These are phyloP conservation scores for Paramecium primaurelia DNA, from an alignment of 73 alveolate genomes.

Conservation along the genomic window DNA sequence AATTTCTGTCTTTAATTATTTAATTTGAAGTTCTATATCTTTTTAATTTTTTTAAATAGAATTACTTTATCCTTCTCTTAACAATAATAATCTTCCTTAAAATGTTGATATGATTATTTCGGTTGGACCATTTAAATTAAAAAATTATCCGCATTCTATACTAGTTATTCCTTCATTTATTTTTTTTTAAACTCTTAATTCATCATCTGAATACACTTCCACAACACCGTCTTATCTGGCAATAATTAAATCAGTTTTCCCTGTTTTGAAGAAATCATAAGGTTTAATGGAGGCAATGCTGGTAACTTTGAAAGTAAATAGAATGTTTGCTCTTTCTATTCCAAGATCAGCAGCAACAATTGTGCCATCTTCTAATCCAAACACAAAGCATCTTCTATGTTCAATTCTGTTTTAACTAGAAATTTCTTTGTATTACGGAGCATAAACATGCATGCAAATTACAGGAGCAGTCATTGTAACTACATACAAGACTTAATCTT, in stretches of 20 bases:
- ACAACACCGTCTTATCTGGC: not conserved
- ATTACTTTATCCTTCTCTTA: not conserved
- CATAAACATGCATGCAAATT: slow-evolving; percentile 9
- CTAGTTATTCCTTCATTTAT: slow-evolving; percentile 22
- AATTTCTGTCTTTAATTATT: not conserved
- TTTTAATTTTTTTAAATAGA: not conserved
- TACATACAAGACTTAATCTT: slow-evolving; percentile 30
- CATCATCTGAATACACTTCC: slow-evolving; percentile 17
- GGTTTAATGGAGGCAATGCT: not conserved
- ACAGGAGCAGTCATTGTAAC: slow-evolving; percentile 12
- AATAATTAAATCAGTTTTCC: slow-evolving; percentile 4
- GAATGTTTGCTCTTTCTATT: not conserved
- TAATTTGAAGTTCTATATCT: not conserved
- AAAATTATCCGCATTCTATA: slow-evolving; percentile 6
- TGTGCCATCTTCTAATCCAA: slow-evolving; percentile 34
- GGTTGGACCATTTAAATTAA: not conserved
- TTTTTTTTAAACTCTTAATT: not conserved
- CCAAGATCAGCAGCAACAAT: slow-evolving; percentile 42
- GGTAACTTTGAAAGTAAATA: not conserved
- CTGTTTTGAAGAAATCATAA: not conserved
- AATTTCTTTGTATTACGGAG: not conserved
- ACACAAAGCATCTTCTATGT: slow-evolving; percentile 23
- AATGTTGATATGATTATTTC: not conserved
- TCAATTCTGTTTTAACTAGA: not conserved
- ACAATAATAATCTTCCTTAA: not conserved